Evolutionary conservation across 1,284 basidiomycete species (phyloP), one percentile per base, ranked within the genome.

Genomic region (Neonothopanus nambi): DNA sequence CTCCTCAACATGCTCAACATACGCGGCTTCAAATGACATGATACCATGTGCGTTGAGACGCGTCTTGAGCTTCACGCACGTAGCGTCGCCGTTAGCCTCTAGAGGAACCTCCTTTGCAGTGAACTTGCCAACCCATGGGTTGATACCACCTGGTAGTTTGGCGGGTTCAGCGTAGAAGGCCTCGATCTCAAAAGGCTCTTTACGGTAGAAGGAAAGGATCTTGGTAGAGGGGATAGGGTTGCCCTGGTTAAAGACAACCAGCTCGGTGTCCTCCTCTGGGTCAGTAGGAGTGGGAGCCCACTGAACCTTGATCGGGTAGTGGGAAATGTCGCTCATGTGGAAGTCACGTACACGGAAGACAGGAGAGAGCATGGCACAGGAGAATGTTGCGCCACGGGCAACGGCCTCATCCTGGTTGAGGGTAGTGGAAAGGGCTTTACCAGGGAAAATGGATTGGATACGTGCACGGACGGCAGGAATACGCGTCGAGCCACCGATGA

Each of bases 341-440:
- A 97, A 97, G 59, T 97, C 93, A 62, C 93, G 87, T 49, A 97
- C 94, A 62, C 92, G 90, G 90, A 97, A 97, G 57, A 95, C 87
- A 63, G 95, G 95, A 33, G 93, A 95, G 60, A 95, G 87, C 77
- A 91, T 93, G 36, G 95, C 94, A 68, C 94, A 96, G 39, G 93
- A 85, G 70, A 97, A 95, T 50, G 95, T 96, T 47, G 94, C 91
- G 55, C 95, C 95, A 48, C 95, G 91, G 17, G 92, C 93, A 59
- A 94, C 80, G 57, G 95, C 93, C 76, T 97, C 95, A 62, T 97
- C 95, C 76, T 95, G 92, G 79, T 96, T 97, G 67, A 95, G 86
- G 44, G 95, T 97, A 63, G 87, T 89, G 20, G 82, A 89, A 60
- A 97, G 85, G 18, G 73, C 61, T 73, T 93, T 93, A 57, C 90